Evolutionary conservation across 2,329 filamentous ascomycete species (phyloP), one percentile per base, ranked within the genome.

Genomic region (Colletotrichum gigasporum): DNA sequence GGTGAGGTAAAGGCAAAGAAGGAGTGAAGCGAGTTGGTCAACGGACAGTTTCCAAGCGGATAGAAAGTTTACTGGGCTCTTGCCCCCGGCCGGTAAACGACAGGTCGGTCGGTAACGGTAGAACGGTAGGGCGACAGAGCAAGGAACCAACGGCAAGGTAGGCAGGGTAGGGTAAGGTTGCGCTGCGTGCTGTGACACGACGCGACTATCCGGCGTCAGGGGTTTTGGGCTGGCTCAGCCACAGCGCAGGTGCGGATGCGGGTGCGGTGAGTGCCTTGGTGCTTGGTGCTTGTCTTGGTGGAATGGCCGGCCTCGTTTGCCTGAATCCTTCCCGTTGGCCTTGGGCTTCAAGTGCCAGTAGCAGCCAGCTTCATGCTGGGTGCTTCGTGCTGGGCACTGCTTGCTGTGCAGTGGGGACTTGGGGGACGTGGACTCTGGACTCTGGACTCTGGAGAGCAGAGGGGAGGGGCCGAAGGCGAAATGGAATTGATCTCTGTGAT

Each of bases 131-230:
- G 42, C 30, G 55, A 51, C 55, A 52, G 39, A 47, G n/a, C 56
- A 26, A 47, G 24, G 44, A 30, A 47, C 44, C 44, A 50, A 35
- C 22, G 14, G 22, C 14, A 28, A 34, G 39, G 7, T 26, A 34
- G 41, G 53, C 11, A 22, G 18, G 41, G 18, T 44, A 14, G 44
- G 47, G 56, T 24, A 54, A 64, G 56, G 47, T 39, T 24, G 39
- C 22, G 18, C 18, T 34, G 44, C 28, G 52, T 48, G 51, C 48
- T 65, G 48, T 55, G 56, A 55, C 56, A 65, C 57, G 28, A 65
- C 48, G 61, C 48, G 56, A 64, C 48, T 35, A 54, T 48, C 44
- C n/a, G 48, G 56, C 48, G 62, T 65, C 62, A 65, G 62, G 62
- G 62, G 62, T 65, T 54, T 62, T 32, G 48, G 48, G 37, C 45